Base-by-base conservation (phyloP, 139 green algal species). In the Coccomyxa sp. region DNA sequence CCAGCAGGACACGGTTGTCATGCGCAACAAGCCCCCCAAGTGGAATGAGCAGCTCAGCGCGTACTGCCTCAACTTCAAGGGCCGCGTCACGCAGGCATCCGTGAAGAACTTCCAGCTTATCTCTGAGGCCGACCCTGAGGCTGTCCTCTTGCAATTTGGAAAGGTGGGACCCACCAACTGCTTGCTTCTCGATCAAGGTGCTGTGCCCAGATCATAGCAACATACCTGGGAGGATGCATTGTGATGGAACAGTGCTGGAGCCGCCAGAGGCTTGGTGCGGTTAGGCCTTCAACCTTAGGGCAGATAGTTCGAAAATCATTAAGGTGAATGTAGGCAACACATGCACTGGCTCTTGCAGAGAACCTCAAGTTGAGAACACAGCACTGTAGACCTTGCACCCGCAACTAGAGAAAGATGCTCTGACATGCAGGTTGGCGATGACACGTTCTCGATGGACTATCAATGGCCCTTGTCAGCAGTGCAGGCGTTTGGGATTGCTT, bases 91-190 rank as follows among this genome's bases (percentile, higher is more conserved):
- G 2, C 88, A 95, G 36, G 95, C 96, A 27, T 96, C 88, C 3
- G 96, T 99, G 0, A 99, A 99, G 83, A 99, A 99, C 86, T 99
- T 99, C 86, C 96, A 99, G 91, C 88, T 99, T 8, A 86, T 93
- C 12, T 75, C 88, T 1, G 90, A 94, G 18, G 83, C 88, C 38
- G 87, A 95, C 76, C 75, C 64, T 24, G 89, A 95, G 39, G 83
- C 88, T 34, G 84, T 95, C 9, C 81, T 97, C 22, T 86, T 97
- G 27, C 95, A 98, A 81, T 98, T 98, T 91, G 95, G 95, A 74
- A 97, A 97, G 89, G 89, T 94, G 54, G 0, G 74, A 36, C 5
- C 50, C 5, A 22, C 22, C 27, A 58, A 58, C 14, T 71, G 16
- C 8, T 36, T n/a, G 16, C 58, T 35, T 58, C 44, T 27, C 44